Percentiles rank a stretch among this genome's conserved stretches.
These are phyloP conservation scores for Ophiostoma perfectum DNA, from an alignment of 2,329 filamentous ascomycete genomes.

Conservation along the genomic window DNA sequence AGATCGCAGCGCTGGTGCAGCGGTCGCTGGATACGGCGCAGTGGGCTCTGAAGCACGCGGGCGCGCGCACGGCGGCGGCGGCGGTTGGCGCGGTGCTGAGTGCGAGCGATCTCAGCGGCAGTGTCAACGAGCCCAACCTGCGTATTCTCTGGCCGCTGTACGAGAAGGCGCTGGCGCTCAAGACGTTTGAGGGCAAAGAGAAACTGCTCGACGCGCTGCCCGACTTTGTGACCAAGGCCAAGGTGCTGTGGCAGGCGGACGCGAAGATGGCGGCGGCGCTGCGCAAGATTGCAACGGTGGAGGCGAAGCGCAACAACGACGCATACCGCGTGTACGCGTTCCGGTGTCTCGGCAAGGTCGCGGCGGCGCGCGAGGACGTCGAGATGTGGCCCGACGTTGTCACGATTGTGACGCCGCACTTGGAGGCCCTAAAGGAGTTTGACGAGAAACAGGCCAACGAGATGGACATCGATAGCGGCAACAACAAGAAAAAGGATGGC, in stretches of 20 bases:
- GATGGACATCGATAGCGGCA: constrained; percentile 19
- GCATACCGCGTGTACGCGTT: constrained; percentile 74
- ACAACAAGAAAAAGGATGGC: constrained; percentile 15
- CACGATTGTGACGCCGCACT: constrained; percentile 55
- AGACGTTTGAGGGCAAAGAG: constrained; percentile 92
- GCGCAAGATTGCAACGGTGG: constrained; percentile 74
- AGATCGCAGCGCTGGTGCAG: constrained; percentile 67
- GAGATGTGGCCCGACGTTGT: constrained; percentile 64
- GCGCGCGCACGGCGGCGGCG: constrained; percentile 73
- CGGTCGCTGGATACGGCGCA: constrained; percentile 69
- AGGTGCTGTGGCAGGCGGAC: constrained; percentile 52
- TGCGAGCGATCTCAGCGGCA: constrained; percentile 51
- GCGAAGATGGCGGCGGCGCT: constrained; percentile 54
- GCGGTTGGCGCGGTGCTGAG: constrained; percentile 61
- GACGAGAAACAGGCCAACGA: constrained; percentile 47
- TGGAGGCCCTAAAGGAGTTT: constrained; percentile 54
- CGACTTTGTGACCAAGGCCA: constrained; percentile 64
- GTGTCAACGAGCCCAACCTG: constrained; percentile 56
- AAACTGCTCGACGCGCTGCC: constrained; percentile 74
- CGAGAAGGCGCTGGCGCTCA: constrained; percentile 74
- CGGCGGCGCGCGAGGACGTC: constrained; percentile 64
- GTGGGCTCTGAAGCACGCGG: constrained; percentile 87
- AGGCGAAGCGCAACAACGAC: constrained; percentile 89
- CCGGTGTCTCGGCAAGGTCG: constrained; percentile 64
- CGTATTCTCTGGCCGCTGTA: constrained; percentile 72